Evolutionary conservation across 1,284 basidiomycete species (phyloP).

Genomic region (Clitocybe nebularis): DNA sequence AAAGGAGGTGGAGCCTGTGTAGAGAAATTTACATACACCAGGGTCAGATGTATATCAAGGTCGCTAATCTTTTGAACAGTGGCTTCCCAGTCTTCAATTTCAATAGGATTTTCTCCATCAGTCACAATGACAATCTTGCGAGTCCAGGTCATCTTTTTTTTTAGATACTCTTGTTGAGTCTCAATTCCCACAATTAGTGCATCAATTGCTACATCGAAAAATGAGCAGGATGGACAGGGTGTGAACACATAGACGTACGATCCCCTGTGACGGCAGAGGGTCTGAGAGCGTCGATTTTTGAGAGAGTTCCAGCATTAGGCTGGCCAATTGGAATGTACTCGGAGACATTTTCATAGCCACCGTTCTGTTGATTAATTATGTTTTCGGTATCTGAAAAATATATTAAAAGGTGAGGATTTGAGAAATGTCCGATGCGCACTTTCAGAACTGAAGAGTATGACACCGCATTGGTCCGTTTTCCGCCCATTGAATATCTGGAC

Average conservation of each 20-base stretch:
- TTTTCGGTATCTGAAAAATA: constrained; percentile 65
- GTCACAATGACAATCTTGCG: constrained; percentile 79
- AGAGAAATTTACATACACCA: constrained; percentile 50
- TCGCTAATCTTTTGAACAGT: constrained; percentile 68
- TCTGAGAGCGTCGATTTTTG: constrained; percentile 64
- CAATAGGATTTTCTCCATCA: constrained; percentile 72
- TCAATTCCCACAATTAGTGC: constrained; percentile 84
- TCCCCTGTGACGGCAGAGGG: constrained; percentile 65
- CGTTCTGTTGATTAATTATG: constrained; percentile 55
- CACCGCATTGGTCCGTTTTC: constrained; percentile 89
- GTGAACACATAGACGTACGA: constrained; percentile 40
- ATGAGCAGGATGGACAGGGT: neutral
- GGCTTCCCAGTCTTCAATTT: constrained; percentile 69
- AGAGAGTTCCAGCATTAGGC: constrained; percentile 73
- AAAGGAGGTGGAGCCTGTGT: constrained; percentile 1
- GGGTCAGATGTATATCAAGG: constrained; percentile 53
- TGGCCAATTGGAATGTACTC: constrained; percentile 79
- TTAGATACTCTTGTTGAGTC: constrained; percentile 62
- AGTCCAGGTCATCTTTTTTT: constrained; percentile 73
- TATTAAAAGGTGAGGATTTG: neutral
- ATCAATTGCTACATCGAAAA: constrained; percentile 64
- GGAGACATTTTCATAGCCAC: constrained; percentile 73
- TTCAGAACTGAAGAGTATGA: constrained; percentile 81
- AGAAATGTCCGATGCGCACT: constrained; percentile 35
- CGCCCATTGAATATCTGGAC: constrained; percentile 79